Evolutionary conservation across 2,329 filamentous ascomycete species (phyloP).

Genomic region (Diaporthe humulicola): DNA sequence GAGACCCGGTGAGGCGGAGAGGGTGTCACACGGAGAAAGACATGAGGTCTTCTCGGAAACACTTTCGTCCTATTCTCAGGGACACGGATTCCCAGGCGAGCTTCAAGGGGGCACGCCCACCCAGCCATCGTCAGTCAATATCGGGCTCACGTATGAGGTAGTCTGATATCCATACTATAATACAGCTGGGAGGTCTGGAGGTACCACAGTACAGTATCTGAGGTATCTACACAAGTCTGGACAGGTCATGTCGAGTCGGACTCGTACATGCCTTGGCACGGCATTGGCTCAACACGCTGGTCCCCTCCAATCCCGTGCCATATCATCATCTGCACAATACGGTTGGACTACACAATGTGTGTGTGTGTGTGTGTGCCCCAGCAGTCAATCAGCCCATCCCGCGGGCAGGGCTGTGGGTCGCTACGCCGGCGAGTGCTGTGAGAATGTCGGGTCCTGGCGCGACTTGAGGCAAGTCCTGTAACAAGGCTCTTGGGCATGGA

Average conservation of each 20-base stretch:
- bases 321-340: not conserved
- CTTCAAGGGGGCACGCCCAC: not conserved
- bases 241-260: not conserved
- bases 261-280: not conserved
- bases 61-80: constrained; percentile 11
- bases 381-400: constrained; percentile 9
- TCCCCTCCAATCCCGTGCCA: not conserved
- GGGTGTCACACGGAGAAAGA: constrained; percentile 1
- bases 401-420: constrained; percentile 13
- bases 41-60: constrained; percentile 14
- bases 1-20: constrained; percentile 22
- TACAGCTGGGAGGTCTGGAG: no score
- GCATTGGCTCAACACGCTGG: not conserved
- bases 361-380: not conserved
- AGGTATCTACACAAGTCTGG: not conserved
- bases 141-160: not conserved
- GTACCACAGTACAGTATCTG: no score
- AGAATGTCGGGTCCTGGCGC: constrained; percentile 46
- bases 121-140: not conserved
- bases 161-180: no score
- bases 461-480: constrained; percentile 56
- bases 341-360: not conserved
- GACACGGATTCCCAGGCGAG: not conserved
- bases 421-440: constrained; percentile 14
- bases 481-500: constrained; percentile 43